phyloP scores from a whole-genome alignment of 345 rosid genomes.

The Carallia pectinifolia region DNA sequence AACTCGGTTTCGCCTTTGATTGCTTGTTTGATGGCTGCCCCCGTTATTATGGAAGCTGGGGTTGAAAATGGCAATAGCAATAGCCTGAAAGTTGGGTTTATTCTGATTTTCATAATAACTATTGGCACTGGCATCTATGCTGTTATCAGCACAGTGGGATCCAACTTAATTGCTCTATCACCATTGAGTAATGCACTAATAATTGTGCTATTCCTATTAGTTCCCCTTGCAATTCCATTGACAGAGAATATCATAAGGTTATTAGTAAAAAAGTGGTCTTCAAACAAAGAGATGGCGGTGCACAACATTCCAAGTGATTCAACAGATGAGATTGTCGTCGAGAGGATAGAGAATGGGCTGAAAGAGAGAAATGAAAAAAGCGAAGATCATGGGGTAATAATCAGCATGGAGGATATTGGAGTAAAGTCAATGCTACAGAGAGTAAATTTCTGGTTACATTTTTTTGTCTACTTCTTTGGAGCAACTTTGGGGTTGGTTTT shows the following conservation, averaged over 20 bases:
- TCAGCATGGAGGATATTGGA: constrained; percentile 56
- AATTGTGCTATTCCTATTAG: not conserved
- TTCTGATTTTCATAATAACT: not conserved
- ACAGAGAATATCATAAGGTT: not conserved
- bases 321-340: not conserved
- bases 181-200: not conserved
- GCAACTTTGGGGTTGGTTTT: constrained; percentile 66
- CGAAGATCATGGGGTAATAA: not conserved
- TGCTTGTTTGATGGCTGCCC: constrained; percentile 37
- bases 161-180: not conserved
- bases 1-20: constrained; percentile 54
- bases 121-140: not conserved
- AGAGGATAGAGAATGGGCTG: not conserved
- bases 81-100: not conserved
- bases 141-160: not conserved
- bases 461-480: constrained; percentile 54
- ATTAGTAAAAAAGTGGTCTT: not conserved
- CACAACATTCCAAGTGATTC: not conserved
- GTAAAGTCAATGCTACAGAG: constrained; percentile 48
- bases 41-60: constrained; percentile 31
- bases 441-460: constrained; percentile 66
- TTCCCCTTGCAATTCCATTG: not conserved
- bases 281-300: not conserved
- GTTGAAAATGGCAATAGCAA: not conserved
- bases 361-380: not conserved